Base-by-base conservation (phyloP, 306 rosid genomes). In the Rosa rugosa region DNA sequence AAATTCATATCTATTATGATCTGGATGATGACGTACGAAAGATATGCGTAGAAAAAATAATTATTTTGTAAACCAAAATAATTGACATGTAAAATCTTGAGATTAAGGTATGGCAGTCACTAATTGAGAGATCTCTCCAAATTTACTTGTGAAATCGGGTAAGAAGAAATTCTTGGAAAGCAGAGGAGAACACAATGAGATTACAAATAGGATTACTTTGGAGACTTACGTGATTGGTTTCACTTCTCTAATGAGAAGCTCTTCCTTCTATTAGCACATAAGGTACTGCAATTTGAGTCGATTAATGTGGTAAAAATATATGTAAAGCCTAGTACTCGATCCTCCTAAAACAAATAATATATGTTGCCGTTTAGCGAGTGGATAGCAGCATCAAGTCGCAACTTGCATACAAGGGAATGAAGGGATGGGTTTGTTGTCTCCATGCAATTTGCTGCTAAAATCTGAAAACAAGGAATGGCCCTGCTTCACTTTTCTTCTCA, bases 391-490 rank as follows among this genome's bases (percentile, higher is more conserved):
- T 13, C 56, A 47, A 64, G 71, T 3, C 54, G 64, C 84, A 57
- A 75, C 46, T 69, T 68, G 80, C 56, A 8, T 20, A 65, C 36
- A 57, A 59, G 73, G 36, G 36, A 31, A 31, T 31, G 36, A 31
- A 31, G 36, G 65, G 53, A 23, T 62, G 56, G 31, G 70, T 46
- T 44, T 56, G 56, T 60, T 60, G 57, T 11, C 9, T 18, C 11
- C 22, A 42, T 46, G 56, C 76, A 68, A 70, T 72, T 51, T 11
- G 78, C 46, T 4, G 25, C 42, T 14, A 23, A 54, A 45, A 59
- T 27, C 51, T 75, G 62, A 63, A 50, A 62, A 34, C 71, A 75
- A 75, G 16, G 46, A 45, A 22, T 45, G 54, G 49, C 38, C 71
- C 7, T 13, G 69, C 42, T 31, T 63, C 69, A 31, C 45, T 20